Base-by-base conservation (phyloP, 208 protist genomes). In the Wallacemonas sp. region DNA sequence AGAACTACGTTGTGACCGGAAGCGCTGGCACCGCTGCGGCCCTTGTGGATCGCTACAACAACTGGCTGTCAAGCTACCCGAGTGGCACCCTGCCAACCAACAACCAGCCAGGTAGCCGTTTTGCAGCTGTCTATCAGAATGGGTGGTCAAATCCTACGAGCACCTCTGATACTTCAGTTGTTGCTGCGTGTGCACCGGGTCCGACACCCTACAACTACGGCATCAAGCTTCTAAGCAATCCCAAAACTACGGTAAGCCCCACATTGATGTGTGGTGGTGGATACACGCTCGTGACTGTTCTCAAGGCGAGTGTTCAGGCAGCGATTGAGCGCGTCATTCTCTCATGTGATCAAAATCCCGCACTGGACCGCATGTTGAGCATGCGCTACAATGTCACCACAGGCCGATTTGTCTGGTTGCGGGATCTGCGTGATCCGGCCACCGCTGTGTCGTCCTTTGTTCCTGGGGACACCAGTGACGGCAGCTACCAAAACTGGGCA, bases 401-500 rank as follows among this genome's bases (percentile, higher is more conserved):
- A 11, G 52, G 30, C 8, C 52, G 30, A 14, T 39, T 24, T 8
- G 52, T 41, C 8, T 58, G 52, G 52, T 17, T 58, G 16, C 6
- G 17, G 17, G 52, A 58, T n/a, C n/a, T 41, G 2, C 52, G 52
- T 9, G 26, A 58, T 21, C 52, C 52, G 0, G 8, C 52, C 26
- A 58, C 26, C 2, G 52, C 52, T 3, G 52, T 58, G 26, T 33
- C 52, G 17, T 58, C 32, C n/a, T 58, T 58, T 39, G 52, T 33
- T 6, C 17, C 32, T 4, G 52, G 26, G 6, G 32, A 58, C 32
- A 58, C 52, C 16, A 58, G 30, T 21, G 47, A 55, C 47, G 47
- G 52, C 52, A 43, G 26, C 26, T 58, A 58, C 52, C 52, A 58
- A 29, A 55, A 58, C 29, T 58, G 52, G 52, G 36, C 36, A 14